Conservation (phyloP, 805 yeast genomes). For the Sugiyamaella americana region DNA sequence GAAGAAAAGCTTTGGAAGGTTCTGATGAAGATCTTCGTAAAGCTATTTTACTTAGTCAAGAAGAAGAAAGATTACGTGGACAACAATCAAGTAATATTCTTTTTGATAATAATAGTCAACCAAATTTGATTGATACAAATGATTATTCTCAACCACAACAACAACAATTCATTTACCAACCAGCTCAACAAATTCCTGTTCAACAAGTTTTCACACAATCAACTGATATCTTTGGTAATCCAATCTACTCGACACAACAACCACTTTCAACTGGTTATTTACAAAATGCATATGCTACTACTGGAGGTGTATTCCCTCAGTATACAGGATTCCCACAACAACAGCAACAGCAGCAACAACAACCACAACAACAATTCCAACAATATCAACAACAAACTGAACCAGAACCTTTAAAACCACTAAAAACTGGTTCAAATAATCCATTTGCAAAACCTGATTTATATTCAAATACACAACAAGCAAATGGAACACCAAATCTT, state of each 20-base stretch:
- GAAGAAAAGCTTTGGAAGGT: constrained; percentile 34
- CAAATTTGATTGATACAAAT: constrained; percentile 26
- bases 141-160: constrained; percentile 27
- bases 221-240: constrained; percentile 62
- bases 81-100: constrained; percentile 10
- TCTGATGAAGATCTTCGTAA: constrained; percentile 58
- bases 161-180: constrained; percentile 37
- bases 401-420: constrained; percentile 43
- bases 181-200: constrained; percentile 29
- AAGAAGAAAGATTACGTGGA: constrained; percentile 64
- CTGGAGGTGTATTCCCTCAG: constrained; percentile 19
- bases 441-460: constrained; percentile 52
- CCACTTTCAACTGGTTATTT: constrained; percentile 51
- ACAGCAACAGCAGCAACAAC: constrained; percentile 37
- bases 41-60: constrained; percentile 65
- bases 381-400: constrained; percentile 34
- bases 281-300: constrained; percentile 39
- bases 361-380: constrained; percentile 19
- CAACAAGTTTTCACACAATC: constrained; percentile 34
- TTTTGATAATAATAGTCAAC: constrained; percentile 21
- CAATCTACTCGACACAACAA: constrained; percentile 34
- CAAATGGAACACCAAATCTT: constrained; percentile 20
- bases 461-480: constrained; percentile 8
- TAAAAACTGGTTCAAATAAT: constrained; percentile 68
- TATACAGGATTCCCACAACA: constrained; percentile 35